These are phyloP conservation scores for Ilyonectria sp. DNA, from an alignment of 2,329 filamentous ascomycete species.

Conservation along the genomic window DNA sequence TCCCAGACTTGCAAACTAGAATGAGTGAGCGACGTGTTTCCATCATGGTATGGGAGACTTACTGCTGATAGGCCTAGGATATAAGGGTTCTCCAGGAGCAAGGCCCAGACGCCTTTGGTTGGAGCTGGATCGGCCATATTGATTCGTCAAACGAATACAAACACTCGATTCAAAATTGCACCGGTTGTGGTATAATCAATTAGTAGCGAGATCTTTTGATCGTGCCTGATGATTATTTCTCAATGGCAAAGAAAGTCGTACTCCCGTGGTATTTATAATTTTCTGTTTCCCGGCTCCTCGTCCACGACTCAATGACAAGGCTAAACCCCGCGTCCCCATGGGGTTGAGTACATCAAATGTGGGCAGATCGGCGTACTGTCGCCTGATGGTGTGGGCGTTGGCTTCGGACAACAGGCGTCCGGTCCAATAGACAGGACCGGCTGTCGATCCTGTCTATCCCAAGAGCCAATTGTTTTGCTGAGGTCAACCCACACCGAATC, in stretches of 20 bases:
- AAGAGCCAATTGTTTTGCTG: background rate
- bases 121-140: background rate
- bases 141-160: background rate
- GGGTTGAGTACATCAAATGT: background rate
- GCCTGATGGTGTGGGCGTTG: background rate
- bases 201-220: background rate
- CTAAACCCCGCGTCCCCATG: background rate
- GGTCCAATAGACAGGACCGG: background rate
- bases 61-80: constrained; percentile 61
- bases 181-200: too few relatives aligned
- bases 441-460: background rate
- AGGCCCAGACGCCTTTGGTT: constrained; percentile 44
- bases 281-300: background rate
- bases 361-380: background rate
- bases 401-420: background rate
- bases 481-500: background rate
- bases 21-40: background rate
- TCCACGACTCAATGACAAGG: background rate
- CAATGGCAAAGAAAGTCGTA: background rate
- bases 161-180: too few relatives aligned
- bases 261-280: background rate
- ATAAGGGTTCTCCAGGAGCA: constrained; percentile 58
- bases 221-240: background rate
- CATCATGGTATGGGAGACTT: constrained; percentile 22
- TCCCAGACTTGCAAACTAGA: constrained; percentile 53